phyloP scores from a whole-genome alignment of 2,329 filamentous ascomycete species.

The Fusarium agapanthi region DNA sequence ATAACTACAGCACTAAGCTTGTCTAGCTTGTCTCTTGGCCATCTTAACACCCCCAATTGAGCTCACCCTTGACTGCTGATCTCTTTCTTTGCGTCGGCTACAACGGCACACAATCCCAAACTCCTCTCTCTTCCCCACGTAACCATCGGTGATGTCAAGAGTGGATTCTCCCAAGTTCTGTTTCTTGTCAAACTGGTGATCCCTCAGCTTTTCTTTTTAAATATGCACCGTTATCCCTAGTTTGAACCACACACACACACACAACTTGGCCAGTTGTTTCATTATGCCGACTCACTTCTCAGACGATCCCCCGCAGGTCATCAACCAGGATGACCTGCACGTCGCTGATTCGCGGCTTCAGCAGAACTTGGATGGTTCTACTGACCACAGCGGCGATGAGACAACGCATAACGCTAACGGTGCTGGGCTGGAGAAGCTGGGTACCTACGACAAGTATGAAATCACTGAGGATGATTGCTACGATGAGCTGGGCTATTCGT shows the following conservation, averaged over 20 bases:
- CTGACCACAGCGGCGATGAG: constrained; percentile 23
- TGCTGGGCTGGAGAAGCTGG: constrained; percentile 47
- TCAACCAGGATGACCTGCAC: constrained; percentile 47
- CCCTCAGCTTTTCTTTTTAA: constrained; percentile 10
- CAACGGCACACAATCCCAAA: constrained; percentile 18
- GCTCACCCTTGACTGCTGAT: constrained; percentile 10
- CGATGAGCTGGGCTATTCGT: constrained; percentile 70
- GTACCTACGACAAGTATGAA: constrained; percentile 53
- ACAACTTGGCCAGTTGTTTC: too few relatives aligned
- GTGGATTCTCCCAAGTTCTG: constrained; percentile 9
- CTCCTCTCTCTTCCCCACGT: not conserved
- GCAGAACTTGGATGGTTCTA: constrained; percentile 41
- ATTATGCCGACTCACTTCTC: constrained; percentile 49
- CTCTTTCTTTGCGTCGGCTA: constrained; percentile 10
- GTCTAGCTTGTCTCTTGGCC: not conserved
- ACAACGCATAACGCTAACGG: constrained; percentile 47
- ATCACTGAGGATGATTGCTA: constrained; percentile 69
- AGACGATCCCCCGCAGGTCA: constrained; percentile 50
- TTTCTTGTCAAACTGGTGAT: not conserved
- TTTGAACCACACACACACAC: too few relatives aligned
- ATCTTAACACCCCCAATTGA: not conserved
- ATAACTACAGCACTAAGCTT: constrained; percentile 2
- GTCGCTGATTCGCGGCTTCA: constrained; percentile 49
- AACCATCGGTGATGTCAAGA: constrained; percentile 32
- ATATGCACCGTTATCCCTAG: constrained; percentile 14